Conservation (phyloP, 305 asterid genomes). For the Fraxinus sp. region DNA sequence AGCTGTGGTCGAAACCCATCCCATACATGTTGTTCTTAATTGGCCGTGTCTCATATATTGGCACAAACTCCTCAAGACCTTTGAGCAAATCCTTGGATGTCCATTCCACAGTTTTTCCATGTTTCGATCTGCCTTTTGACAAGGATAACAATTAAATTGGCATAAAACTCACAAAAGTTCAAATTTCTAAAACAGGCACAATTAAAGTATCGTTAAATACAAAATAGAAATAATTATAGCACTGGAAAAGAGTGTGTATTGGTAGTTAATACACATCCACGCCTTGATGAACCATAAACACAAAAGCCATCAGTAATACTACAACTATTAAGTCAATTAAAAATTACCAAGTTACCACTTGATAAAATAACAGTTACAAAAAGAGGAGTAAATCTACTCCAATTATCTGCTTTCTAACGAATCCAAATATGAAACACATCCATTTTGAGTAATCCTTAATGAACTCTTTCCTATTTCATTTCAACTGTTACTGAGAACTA, state of each 20-base stretch:
- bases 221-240: not conserved
- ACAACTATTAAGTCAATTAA: not conserved
- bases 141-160: slow-evolving; percentile 61
- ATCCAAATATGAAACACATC: not conserved
- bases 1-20: slow-evolving; percentile 95
- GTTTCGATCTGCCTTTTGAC: slow-evolving; percentile 99
- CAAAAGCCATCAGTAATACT: not conserved
- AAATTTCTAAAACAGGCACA: slow-evolving; percentile 4
- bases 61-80: slow-evolving; percentile 85
- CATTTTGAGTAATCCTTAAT: not conserved
- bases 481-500: not conserved
- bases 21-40: slow-evolving; percentile 86
- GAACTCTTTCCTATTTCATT: not conserved
- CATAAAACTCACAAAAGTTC: slow-evolving; percentile 18
- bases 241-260: not conserved
- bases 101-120: slow-evolving; percentile 84
- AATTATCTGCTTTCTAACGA: not conserved
- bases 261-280: not conserved
- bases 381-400: not conserved
- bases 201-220: not conserved
- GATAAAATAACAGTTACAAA: not conserved
- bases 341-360: slow-evolving; percentile 1
- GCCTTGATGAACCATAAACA: not conserved
- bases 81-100: slow-evolving; percentile 72
- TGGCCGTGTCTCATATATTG: slow-evolving; percentile 83